A percentile compares a stretch with the other conserved stretches of the same genome.
Conservation (phyloP, 257 asterid genomes). For the Nicotiana tomentosiformis region DNA sequence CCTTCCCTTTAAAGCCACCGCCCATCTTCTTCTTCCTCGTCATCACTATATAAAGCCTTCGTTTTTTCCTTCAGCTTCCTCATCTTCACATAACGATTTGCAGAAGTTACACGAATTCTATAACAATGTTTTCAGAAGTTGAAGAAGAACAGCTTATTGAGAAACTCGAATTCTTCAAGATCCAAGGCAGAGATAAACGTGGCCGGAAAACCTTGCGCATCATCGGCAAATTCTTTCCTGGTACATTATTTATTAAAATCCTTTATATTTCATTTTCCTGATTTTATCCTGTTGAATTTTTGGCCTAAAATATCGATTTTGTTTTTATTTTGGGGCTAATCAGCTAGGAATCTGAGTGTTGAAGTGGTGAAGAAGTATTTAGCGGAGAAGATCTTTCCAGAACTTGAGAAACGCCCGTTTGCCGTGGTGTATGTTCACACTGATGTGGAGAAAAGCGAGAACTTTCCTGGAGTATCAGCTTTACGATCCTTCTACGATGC, state of each 20-base stretch:
- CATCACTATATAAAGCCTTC: background rate
- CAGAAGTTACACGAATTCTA: background rate
- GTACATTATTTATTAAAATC: conserved; percentile 22
- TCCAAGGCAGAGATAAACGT: conserved; percentile 69
- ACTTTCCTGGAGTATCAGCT: conserved; percentile 66
- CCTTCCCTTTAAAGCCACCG: background rate
- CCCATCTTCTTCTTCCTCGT: background rate
- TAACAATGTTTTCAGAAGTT: conserved; percentile 21
- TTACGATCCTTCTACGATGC: conserved; percentile 55
- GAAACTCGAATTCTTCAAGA: conserved; percentile 51
- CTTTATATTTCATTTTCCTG: no score
- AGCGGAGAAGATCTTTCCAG: conserved; percentile 53
- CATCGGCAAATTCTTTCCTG: conserved; percentile 75
- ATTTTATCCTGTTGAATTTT: background rate
- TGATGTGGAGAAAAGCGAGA: conserved; percentile 48
- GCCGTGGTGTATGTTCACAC: conserved; percentile 71
- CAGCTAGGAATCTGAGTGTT: conserved; percentile 51
- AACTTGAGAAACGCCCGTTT: conserved; percentile 46
- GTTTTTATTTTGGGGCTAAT: background rate
- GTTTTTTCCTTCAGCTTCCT: background rate
- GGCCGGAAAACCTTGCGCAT: conserved; percentile 65
- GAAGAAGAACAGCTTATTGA: conserved; percentile 43
- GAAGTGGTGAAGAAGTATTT: conserved; percentile 58
- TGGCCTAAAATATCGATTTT: background rate
- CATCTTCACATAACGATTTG: background rate